Base-by-base conservation (phyloP, 495 filamentous ascomycete species). In the Hypoxylon lienhwacheense region DNA sequence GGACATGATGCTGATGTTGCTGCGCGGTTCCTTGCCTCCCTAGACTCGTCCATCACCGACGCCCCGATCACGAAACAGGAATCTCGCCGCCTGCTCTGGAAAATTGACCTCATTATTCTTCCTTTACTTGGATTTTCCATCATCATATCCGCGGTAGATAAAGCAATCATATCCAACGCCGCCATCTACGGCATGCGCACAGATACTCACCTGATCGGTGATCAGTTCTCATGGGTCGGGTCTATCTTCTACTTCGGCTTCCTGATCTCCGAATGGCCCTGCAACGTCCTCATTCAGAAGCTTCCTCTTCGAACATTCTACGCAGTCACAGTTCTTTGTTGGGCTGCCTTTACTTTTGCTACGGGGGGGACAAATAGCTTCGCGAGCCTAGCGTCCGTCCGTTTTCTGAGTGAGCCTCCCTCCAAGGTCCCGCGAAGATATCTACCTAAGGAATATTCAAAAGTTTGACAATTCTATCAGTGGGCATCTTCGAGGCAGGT, bases 101-200 rank as follows among this genome's bases (percentile, higher is more conserved):
- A 78, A 67, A 74, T 78, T 33, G 77, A 78, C 19, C 78, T 77
- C 47, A 54, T 78, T 2, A 71, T 76, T 43, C 76, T 77, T 32
- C 75, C 75, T 14, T 57, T 76, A 1, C 61, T 78, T 11, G 77
- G 74, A 0, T 64, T 80, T 29, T 71, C 60, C 1, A 68, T 77
- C 24, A 49, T 49, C 68, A 74, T 11, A 31, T 57, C 15, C 53
- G 67, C 54, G 61, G 77, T 20, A 51, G 76, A 73, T 75, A 60
- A 59, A 45, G 40, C 33, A 1, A 53, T 41, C 26, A 53, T 34
- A 15, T 42, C 37, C 3, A 45, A 37, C n/a, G 48, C 34, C 20
- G 15, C 32, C 7, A 36, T 26, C 15, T 55, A 19, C 39, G 52
- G 52, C 14, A 37, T 55, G 29, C 43, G 35, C 21, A 20, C 12